Conservation (phyloP, 768 basidiomycete species). For the Lyophyllum decastes region DNA sequence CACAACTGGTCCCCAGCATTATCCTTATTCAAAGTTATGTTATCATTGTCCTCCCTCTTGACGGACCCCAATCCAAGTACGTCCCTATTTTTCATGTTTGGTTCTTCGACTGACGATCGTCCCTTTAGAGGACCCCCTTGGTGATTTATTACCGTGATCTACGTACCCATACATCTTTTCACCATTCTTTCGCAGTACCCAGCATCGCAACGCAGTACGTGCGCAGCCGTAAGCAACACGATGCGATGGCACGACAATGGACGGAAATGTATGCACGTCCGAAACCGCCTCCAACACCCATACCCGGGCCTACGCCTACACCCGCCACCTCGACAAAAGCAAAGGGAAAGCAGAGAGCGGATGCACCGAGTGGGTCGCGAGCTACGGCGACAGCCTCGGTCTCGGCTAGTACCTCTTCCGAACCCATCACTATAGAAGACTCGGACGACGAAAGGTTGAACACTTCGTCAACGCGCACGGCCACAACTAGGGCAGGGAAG, state of each 20-base stretch:
- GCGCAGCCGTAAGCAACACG: constrained; percentile 68
- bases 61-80: constrained; percentile 93
- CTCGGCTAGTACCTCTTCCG: constrained; percentile 4
- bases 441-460: constrained; percentile 26
- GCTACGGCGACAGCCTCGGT: background rate
- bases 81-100: constrained; percentile 27
- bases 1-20: constrained; percentile 93
- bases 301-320: background rate
- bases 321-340: constrained; percentile 19
- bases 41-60: constrained; percentile 88
- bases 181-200: constrained; percentile 48
- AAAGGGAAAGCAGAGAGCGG: constrained; percentile 38
- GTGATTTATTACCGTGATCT: constrained; percentile 33
- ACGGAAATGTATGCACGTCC: constrained; percentile 62
- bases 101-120: constrained; percentile 9
- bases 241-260: constrained; percentile 79
- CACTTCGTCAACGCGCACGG: background rate
- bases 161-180: background rate
- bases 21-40: constrained; percentile 91
- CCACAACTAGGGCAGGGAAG: constrained; percentile 29
- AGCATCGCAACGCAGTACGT: constrained; percentile 71
- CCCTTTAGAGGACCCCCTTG: constrained; percentile 66
- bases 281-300: constrained; percentile 21
- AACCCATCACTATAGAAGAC: constrained; percentile 28
- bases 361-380: constrained; percentile 17